Percentiles rank a stretch among this genome's conserved stretches.
Evolutionary conservation across 1,284 basidiomycete genomes (phyloP).

Genomic region (Leccinum fallax): DNA sequence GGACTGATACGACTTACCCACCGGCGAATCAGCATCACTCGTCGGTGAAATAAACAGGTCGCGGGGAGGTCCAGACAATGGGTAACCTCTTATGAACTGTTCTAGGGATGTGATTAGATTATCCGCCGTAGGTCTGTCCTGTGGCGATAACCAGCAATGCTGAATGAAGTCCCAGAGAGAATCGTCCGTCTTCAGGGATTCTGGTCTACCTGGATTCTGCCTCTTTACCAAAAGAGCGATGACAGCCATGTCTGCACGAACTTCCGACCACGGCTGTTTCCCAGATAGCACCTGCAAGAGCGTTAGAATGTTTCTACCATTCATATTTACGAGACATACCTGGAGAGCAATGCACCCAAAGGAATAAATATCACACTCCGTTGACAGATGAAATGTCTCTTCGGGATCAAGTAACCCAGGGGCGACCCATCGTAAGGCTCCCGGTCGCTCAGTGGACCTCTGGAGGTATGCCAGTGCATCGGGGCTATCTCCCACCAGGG

Average conservation of each 20-base stretch:
- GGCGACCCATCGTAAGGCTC: conserved; percentile 4
- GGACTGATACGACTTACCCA: background rate
- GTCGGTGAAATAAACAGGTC: background rate
- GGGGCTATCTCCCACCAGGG: background rate
- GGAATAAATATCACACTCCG: conserved; percentile 4
- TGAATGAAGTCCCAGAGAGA: conserved; percentile 8
- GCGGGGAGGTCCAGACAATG: background rate
- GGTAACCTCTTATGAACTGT: background rate
- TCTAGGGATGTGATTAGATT: background rate
- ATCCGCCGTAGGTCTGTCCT: background rate
- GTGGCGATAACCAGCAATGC: conserved; percentile 2
- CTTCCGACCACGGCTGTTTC: conserved; percentile 7
- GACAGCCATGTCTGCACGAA: background rate
- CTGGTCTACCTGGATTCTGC: too few species aligned
- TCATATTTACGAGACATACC: background rate
- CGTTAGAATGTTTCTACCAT: background rate
- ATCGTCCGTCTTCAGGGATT: background rate
- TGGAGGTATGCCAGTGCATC: background rate
- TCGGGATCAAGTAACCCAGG: conserved; percentile 2
- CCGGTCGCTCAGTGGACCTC: background rate
- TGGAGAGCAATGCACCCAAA: conserved; percentile 6
- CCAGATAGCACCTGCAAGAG: conserved; percentile 8
- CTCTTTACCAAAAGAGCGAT: background rate
- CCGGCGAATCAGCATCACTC: background rate
- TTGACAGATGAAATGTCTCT: background rate